phyloP scores from a whole-genome alignment of 2,329 filamentous ascomycete genomes.

The Aureobasidium sp. region DNA sequence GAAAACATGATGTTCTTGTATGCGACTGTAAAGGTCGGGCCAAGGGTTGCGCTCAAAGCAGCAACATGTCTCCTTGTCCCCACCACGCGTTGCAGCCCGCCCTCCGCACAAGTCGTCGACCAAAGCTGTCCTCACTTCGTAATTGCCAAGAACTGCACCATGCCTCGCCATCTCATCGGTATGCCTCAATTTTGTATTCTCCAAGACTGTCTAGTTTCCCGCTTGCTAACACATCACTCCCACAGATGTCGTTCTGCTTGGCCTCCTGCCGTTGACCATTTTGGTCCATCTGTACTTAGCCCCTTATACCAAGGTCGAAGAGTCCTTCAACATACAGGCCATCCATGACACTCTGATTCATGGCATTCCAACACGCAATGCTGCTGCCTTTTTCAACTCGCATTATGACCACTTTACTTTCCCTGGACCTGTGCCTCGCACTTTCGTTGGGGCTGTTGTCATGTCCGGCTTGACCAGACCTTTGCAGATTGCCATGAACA shows the following conservation, averaged over 20 bases:
- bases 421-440: conserved; percentile 82
- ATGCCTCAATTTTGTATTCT: neutral
- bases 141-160: neutral
- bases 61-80: neutral
- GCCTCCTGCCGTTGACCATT: conserved; percentile 19
- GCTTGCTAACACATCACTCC: neutral
- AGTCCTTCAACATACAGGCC: conserved; percentile 96
- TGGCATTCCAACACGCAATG: conserved; percentile 44
- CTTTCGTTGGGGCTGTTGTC: conserved; percentile 73
- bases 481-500: conserved; percentile 32
- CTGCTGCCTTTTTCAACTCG: conserved; percentile 29
- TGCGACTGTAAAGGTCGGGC: neutral
- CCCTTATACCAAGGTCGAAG: conserved; percentile 95
- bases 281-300: conserved; percentile 38
- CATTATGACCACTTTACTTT: conserved; percentile 88
- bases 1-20: conserved; percentile 53
- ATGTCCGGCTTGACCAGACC: conserved; percentile 67
- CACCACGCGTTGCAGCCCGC: neutral
- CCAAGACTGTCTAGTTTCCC: neutral
- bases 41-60: neutral
- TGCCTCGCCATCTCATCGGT: neutral
- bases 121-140: neutral
- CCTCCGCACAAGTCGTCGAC: neutral
- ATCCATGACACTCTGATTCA: conserved; percentile 81
- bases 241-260: neutral